These are phyloP conservation scores for Leptodontidium sp. DNA, from an alignment of 2,329 filamentous ascomycete genomes.

Conservation along the genomic window DNA sequence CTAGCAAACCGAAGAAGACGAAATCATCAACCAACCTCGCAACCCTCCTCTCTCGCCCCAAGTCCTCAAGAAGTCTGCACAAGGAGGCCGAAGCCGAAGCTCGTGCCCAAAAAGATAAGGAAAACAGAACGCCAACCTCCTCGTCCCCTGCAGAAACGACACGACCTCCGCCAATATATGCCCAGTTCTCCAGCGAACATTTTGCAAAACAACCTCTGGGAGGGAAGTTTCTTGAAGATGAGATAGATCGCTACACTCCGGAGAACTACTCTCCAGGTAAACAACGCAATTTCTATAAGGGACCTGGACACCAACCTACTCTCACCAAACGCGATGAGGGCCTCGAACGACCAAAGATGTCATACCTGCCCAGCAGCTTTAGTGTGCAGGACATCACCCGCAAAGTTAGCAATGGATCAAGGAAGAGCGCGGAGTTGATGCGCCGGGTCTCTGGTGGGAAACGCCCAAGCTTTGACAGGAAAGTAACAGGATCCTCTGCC, in stretches of 20 bases:
- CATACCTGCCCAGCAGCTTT: constrained; percentile 47
- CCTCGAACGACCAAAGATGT: constrained; percentile 42
- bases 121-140: constrained; percentile 75
- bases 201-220: constrained; percentile 49
- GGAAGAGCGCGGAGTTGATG: constrained; percentile 41
- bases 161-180: constrained; percentile 76
- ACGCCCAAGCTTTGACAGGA: constrained; percentile 41
- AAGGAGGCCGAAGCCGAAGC: constrained; percentile 58
- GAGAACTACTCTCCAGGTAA: constrained; percentile 43
- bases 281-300: constrained; percentile 44
- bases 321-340: constrained; percentile 38
- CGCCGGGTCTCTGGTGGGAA: constrained; percentile 39
- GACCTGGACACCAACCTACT: constrained; percentile 39
- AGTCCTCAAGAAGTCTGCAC: constrained; percentile 74
- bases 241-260: constrained; percentile 47
- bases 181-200: constrained; percentile 68
- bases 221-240: constrained; percentile 47
- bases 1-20: constrained; percentile 74
- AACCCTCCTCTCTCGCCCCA: constrained; percentile 76
- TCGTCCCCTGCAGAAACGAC: constrained; percentile 52
- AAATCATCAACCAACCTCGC: constrained; percentile 88
- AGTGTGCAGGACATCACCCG: constrained; percentile 46
- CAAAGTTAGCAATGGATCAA: constrained; percentile 41
- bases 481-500: constrained; percentile 40
- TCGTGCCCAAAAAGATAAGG: constrained; percentile 72